Evolutionary conservation across 2,329 filamentous ascomycete genomes (phyloP).

Genomic region (Rutstroemia sp.): DNA sequence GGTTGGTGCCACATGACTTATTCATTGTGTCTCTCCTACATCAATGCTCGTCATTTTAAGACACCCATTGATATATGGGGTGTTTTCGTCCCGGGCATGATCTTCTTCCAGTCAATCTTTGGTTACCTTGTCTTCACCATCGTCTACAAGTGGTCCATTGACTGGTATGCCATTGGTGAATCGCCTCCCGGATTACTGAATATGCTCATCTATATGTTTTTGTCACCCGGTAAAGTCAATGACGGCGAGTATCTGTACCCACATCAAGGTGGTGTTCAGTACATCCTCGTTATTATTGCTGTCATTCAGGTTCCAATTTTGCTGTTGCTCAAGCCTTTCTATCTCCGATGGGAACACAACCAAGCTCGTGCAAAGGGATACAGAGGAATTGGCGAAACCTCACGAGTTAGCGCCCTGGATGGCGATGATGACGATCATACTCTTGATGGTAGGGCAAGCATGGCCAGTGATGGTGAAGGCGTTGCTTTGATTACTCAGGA

Average conservation of each 20-base stretch:
- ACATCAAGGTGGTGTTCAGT: conserved; percentile 70
- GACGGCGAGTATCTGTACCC: conserved; percentile 58
- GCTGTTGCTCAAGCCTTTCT: conserved; percentile 92
- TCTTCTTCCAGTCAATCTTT: conserved; percentile 99
- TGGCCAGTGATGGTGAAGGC: conserved; percentile 71
- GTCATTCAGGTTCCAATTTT: conserved; percentile 82
- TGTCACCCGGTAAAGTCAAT: conserved; percentile 70
- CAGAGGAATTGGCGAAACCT: conserved; percentile 83
- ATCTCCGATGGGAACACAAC: conserved; percentile 91
- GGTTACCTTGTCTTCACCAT: conserved; percentile 93
- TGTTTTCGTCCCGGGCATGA: conserved; percentile 96
- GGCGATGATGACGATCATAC: conserved; percentile 70
- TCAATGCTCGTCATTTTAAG: conserved; percentile 94
- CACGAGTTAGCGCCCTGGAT: conserved; percentile 81
- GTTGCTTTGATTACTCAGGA: conserved; percentile 86
- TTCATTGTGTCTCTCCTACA: conserved; percentile 83
- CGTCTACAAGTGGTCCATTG: conserved; percentile 91
- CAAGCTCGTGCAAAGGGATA: conserved; percentile 80
- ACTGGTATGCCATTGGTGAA: conserved; percentile 62
- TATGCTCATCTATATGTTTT: conserved; percentile 99
- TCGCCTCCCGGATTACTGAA: conserved; percentile 85
- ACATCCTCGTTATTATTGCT: conserved; percentile 72
- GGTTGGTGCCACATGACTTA: conserved; percentile 99
- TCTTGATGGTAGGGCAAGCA: conserved; percentile 57
- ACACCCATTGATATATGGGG: conserved; percentile 92